Percentiles rank a stretch among this genome's conserved stretches.
phyloP scores from a whole-genome alignment of 1,284 basidiomycete genomes.

The Trametes versicolor region DNA sequence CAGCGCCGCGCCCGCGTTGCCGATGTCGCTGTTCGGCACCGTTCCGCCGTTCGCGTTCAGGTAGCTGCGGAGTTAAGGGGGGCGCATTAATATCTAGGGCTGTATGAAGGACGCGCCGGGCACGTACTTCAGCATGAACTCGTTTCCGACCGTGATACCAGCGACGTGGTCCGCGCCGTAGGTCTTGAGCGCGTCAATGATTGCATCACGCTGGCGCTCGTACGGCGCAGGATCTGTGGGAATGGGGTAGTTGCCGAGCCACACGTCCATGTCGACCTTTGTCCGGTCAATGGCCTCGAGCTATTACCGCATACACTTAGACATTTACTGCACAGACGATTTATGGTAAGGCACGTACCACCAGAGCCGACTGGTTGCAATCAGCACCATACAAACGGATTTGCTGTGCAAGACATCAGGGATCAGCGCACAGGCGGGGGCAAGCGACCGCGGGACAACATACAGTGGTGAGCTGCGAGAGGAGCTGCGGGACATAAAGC shows the following conservation, averaged over 20 bases:
- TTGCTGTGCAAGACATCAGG: slow-evolving; percentile 22
- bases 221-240: slow-evolving; percentile 77
- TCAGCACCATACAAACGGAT: slow-evolving; percentile 69
- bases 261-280: slow-evolving; percentile 89
- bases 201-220: slow-evolving; percentile 72
- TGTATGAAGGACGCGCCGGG: slow-evolving; percentile 2
- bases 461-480: slow-evolving; percentile 63
- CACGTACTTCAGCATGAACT: slow-evolving; percentile 82
- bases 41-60: slow-evolving; percentile 56
- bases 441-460: background rate
- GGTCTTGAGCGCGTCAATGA: slow-evolving; percentile 75
- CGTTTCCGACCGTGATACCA: slow-evolving; percentile 87
- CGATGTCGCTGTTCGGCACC: slow-evolving; percentile 62
- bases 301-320: slow-evolving; percentile 41
- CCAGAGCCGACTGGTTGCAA: slow-evolving; percentile 65
- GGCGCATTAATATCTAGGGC: background rate
- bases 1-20: slow-evolving; percentile 60
- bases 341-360: slow-evolving; percentile 44
- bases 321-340: slow-evolving; percentile 20
- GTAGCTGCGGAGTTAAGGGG: slow-evolving; percentile 54
- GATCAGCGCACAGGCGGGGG: slow-evolving; percentile 39
- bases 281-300: slow-evolving; percentile 88
- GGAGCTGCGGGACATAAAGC: slow-evolving; percentile 47
- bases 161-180: slow-evolving; percentile 84
- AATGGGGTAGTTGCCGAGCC: slow-evolving; percentile 81